phyloP scores from a whole-genome alignment of 257 asterid genomes.

The Lantana camara region DNA sequence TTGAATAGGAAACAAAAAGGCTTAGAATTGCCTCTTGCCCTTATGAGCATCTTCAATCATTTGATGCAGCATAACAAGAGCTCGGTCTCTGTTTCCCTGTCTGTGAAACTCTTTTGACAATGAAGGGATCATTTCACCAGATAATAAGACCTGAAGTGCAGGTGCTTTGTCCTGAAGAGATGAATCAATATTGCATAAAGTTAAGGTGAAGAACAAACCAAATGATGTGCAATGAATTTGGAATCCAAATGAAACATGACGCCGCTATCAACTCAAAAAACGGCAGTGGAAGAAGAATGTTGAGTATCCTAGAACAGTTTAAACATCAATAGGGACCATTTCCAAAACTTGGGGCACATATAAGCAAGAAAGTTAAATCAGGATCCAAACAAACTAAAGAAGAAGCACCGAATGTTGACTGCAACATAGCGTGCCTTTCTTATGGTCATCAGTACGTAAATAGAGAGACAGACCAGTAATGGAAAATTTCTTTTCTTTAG shows the following conservation, averaged over 20 bases:
- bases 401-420: conserved; percentile 11
- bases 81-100: conserved; percentile 93
- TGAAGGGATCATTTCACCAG: conserved; percentile 68
- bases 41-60: conserved; percentile 99
- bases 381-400: neutral
- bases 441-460: neutral
- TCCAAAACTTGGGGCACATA: conserved; percentile 8
- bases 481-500: neutral
- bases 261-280: conserved; percentile 23
- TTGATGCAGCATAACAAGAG: conserved; percentile 93
- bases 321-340: too few species aligned
- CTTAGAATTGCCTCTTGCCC: conserved; percentile 91
- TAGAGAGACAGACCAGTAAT: neutral
- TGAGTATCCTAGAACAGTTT: conserved; percentile 17
- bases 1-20: conserved; percentile 30
- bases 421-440: neutral
- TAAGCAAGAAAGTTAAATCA: neutral
- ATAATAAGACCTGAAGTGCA: conserved; percentile 79
- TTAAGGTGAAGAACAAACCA: conserved; percentile 17
- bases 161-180: conserved; percentile 75
- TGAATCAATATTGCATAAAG: conserved; percentile 29
- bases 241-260: conserved; percentile 14
- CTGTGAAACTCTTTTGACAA: conserved; percentile 64
- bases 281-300: neutral
- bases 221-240: conserved; percentile 13